Base-by-base conservation (phyloP, 352 stramenopile species). In the Phytophthora cryptogea region DNA sequence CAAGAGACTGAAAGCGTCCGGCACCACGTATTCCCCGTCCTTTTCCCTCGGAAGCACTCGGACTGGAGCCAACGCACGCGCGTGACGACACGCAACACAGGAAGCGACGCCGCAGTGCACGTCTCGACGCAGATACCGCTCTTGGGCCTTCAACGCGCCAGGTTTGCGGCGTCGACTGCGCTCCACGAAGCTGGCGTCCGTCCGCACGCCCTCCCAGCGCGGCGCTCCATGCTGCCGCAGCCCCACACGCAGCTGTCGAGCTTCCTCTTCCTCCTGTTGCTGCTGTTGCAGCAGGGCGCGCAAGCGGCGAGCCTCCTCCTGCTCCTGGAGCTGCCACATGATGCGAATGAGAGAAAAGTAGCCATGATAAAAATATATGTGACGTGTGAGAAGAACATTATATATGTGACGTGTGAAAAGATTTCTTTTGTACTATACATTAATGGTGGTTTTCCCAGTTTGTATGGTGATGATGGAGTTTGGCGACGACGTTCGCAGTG, bases 91-190 rank as follows among this genome's bases (percentile, higher is more conserved):
- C 16, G 56, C 41, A 17, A 50, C 28, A 28, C 85, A 94, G 8
- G 54, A 54, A 6, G 70, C 62, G 3, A 95, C 63, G 11, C 80
- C 86, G 67, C 86, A 95, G 10, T 87, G 72, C 13, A 93, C 51
- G 54, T 95, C 86, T 31, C 72, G 64, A 13, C 86, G 78, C 27
- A 95, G 46, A 57, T 95, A 95, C 26, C 67, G 70, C 57, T 95
- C 86, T 26, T 82, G 69, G 2, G 79, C 63, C 47, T 87, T 86
- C 54, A 93, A 46, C 6, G 78, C 70, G n/a, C 86, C 86, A 1
- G 81, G 80, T 60, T 89, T 89, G 70, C 83, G 81, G 2, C 83
- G 79, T 2, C 83, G 76, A 63, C 83, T 91, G 52, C 78, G 80
- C 71, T 94, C 85, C 16, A 89, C 64, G 54, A 94, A 94, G 60